These are phyloP conservation scores for Chlorella variabilis DNA, from an alignment of 163 green algal genomes.

Conservation along the genomic window DNA sequence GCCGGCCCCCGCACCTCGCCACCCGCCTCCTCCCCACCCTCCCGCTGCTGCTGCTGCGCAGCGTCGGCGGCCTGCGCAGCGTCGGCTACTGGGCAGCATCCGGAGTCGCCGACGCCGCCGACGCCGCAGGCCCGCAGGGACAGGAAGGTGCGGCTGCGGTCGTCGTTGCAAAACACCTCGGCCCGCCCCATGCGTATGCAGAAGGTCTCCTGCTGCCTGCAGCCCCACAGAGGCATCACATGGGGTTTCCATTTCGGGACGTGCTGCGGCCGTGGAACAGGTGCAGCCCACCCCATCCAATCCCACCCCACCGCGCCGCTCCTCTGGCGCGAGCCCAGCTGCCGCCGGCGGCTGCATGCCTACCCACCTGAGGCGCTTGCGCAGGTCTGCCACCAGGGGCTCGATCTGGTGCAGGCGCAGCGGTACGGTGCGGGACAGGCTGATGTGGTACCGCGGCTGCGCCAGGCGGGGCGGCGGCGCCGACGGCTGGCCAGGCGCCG, in stretches of 20 bases:
- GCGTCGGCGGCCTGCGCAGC: too few species aligned
- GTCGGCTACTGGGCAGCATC: neutral
- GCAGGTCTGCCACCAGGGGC: conserved; percentile 16
- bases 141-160: conserved; percentile 43
- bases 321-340: too few species aligned
- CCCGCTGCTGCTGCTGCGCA: neutral
- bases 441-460: conserved; percentile 31
- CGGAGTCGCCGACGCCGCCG: neutral
- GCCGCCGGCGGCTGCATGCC: neutral
- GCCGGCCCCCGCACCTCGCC: neutral
- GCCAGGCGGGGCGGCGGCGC: neutral
- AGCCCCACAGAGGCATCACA: too few species aligned
- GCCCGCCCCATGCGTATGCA: neutral
- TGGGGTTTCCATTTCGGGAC: too few species aligned
- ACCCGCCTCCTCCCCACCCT: neutral
- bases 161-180: conserved; percentile 44
- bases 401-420: conserved; percentile 17
- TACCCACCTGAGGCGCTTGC: conserved; percentile 5
- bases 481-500: neutral
- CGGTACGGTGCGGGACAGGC: conserved; percentile 23
- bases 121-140: conserved; percentile 2
- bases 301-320: too few species aligned
- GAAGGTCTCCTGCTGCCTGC: conserved; percentile 33
- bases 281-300: too few species aligned
- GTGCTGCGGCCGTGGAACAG: too few species aligned